Conservation (phyloP, 805 yeast species). For the Starmerella vaccinii region DNA sequence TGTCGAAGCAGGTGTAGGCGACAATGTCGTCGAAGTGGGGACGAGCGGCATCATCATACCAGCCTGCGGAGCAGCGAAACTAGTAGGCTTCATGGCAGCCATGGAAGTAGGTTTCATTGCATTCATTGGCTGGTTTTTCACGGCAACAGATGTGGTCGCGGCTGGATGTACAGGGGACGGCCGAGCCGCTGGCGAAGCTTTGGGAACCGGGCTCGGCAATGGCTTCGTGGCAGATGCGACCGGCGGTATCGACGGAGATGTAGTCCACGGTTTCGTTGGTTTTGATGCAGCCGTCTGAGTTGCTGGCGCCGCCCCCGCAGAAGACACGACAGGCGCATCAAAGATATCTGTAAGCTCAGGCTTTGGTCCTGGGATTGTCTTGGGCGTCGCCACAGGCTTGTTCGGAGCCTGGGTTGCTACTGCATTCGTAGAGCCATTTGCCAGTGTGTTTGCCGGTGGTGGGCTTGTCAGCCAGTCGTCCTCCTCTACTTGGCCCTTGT, state of each 20-base stretch:
- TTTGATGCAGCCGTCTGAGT: neutral
- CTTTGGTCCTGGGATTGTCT: neutral
- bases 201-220: neutral
- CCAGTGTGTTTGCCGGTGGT: neutral
- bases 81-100: neutral
- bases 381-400: neutral
- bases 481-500: conserved; percentile 10
- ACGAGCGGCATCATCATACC: conserved; percentile 2
- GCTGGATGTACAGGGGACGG: neutral
- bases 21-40: neutral
- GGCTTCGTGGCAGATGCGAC: neutral
- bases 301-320: neutral
- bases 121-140: neutral
- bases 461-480: conserved; percentile 18
- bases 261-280: neutral
- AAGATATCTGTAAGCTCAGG: neutral
- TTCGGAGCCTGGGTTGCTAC: neutral
- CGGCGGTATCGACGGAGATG: neutral
- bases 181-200: conserved; percentile 1
- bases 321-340: neutral
- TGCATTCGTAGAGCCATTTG: neutral
- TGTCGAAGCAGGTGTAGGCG: neutral
- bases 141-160: neutral
- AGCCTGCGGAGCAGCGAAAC: neutral
- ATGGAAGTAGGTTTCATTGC: neutral